phyloP scores from a whole-genome alignment of 2,329 filamentous ascomycete genomes.

The Epichloe sp. region DNA sequence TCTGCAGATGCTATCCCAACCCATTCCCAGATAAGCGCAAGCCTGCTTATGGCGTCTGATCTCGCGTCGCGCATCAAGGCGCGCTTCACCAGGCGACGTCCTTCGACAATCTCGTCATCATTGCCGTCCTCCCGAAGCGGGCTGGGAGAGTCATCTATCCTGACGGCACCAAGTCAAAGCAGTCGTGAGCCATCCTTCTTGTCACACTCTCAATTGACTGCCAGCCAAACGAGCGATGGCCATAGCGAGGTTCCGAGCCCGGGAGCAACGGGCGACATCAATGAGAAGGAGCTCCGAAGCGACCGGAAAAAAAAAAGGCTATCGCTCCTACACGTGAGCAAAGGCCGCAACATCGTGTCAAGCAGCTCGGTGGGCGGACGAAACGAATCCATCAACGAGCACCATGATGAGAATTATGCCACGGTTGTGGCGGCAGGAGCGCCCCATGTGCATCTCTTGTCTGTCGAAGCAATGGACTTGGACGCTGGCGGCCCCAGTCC shows the following conservation, averaged over 20 bases:
- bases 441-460: neutral
- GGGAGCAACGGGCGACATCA: neutral
- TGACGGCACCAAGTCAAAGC: conserved; percentile 4
- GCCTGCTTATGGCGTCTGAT: conserved; percentile 26
- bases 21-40: neutral
- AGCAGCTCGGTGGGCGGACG: neutral
- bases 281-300: neutral
- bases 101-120: conserved; percentile 26
- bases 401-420: neutral
- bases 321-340: neutral
- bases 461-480: too few relatives aligned
- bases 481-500: too few relatives aligned
- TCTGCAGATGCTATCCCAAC: conserved; percentile 1
- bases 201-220: neutral
- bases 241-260: neutral
- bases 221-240: conserved; percentile 3
- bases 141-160: conserved; percentile 11
- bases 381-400: neutral
- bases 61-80: conserved; percentile 34
- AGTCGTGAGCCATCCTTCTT: conserved; percentile 4
- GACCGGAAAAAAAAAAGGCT: neutral
- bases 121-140: conserved; percentile 20
- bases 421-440: neutral
- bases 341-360: neutral
- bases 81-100: conserved; percentile 29